Base-by-base conservation (phyloP, 2,329 filamentous ascomycete species). In the Hymenoscyphus infarciens region DNA sequence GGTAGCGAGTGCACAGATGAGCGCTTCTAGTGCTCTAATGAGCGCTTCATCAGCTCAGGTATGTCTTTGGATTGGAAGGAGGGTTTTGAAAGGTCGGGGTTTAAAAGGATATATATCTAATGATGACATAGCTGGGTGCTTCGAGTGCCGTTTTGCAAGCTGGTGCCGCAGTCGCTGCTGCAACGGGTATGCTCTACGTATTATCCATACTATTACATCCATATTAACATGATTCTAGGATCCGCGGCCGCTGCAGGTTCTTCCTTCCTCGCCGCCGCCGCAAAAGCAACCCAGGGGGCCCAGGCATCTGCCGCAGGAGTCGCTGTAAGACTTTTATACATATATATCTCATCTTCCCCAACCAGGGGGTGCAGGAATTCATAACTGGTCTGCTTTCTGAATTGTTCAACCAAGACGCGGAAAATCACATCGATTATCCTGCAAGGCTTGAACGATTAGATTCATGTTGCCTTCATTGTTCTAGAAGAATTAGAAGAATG, bases 221-320 rank as follows among this genome's bases (percentile, higher is more conserved):
- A 19, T 52, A 22, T 57, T 25, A 35, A 35, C 33, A 35, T 35
- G 33, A 35, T 35, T 35, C 33, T 61, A 72, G 70, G 70, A 60
- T 70, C 68, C 56, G 71, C 70, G 38, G 71, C 71, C 8, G 70
- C 71, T 22, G 70, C 70, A 1, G 70, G 69, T 8, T 71, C 68
- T 1, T 71, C 69, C 4, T 72, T 72, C 58, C 63, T 72, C 10
- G 56, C 61, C 15, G 69, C 69, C 15, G 70, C 70, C n/a, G 69
- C 70, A 39, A 39, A 49, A 16, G 65, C 65, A 7, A 67, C 65
- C n/a, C 22, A 57, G 19, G 55, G 64, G 35, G 65, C 65, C 22
- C 60, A 67, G 35, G 58, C 60, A 22, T 60, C 58, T n/a, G 60
- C 64, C 19, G 64, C 67, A 16, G 64, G 63, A 22, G 63, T 68